Conservation (phyloP, 2,329 filamentous ascomycete genomes). For the Ophiostoma piceae region DNA sequence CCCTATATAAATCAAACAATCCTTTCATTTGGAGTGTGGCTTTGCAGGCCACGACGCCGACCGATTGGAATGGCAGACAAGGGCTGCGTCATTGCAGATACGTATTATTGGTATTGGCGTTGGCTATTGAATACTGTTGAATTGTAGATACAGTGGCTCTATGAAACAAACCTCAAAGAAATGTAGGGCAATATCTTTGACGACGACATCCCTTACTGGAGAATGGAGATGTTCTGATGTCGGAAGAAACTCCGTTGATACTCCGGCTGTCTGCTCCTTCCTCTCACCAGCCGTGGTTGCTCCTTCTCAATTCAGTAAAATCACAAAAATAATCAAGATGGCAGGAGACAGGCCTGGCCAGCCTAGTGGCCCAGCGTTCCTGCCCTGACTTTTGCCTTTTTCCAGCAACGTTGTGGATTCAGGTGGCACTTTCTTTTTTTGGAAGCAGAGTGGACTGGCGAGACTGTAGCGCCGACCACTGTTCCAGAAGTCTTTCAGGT, state of each 20-base stretch:
- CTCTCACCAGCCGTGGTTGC: neutral
- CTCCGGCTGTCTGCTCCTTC: neutral
- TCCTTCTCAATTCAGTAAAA: neutral
- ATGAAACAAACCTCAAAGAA: neutral
- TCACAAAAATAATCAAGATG: neutral
- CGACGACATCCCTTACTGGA: neutral
- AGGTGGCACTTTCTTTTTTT: slow-evolving; percentile 23
- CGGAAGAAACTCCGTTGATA: slow-evolving; percentile 3
- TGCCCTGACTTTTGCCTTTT: neutral
- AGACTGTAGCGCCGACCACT: neutral
- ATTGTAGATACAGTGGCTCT: no score
- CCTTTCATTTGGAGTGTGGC: slow-evolving; percentile 1
- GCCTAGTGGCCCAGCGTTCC: neutral
- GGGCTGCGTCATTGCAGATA: slow-evolving; percentile 3
- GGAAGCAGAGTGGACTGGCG: slow-evolving; percentile 16
- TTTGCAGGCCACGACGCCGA: slow-evolving; percentile 1
- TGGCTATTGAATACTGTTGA: no score
- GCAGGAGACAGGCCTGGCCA: neutral
- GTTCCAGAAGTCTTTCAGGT: slow-evolving; percentile 20
- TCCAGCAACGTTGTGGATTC: slow-evolving; percentile 9
- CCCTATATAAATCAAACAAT: neutral
- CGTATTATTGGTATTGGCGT: neutral
- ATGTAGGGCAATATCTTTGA: neutral
- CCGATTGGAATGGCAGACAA: slow-evolving; percentile 1
- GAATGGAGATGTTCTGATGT: neutral